These are phyloP conservation scores for Cordyceps cateniannulata DNA, from an alignment of 2,329 filamentous ascomycete species.

Conservation along the genomic window DNA sequence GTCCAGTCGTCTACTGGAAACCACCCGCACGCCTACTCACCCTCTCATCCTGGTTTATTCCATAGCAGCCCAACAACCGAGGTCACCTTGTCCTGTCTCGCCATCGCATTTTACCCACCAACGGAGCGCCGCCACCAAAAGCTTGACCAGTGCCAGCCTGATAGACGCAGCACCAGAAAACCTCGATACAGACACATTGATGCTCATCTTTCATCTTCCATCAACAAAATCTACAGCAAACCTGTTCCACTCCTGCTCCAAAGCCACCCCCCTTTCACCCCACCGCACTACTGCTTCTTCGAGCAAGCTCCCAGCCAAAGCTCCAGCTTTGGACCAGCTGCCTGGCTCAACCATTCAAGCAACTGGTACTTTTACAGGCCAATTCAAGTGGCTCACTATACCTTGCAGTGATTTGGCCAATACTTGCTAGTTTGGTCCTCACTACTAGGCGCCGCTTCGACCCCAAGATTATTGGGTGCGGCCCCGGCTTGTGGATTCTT, in stretches of 20 bases:
- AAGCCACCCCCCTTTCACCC: constrained; percentile 12
- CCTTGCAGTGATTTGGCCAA: background rate
- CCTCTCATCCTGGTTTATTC: background rate
- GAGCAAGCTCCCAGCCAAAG: constrained; percentile 2
- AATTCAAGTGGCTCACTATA: background rate
- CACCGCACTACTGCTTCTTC: constrained; percentile 8
- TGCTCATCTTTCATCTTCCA: background rate
- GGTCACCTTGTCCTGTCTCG: background rate
- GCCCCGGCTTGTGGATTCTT: constrained; percentile 3
- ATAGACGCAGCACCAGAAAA: background rate
- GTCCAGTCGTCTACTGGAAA: background rate
- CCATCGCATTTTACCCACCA: background rate
- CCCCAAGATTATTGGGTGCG: background rate
- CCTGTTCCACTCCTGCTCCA: constrained; percentile 6
- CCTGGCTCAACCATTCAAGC: constrained; percentile 8
- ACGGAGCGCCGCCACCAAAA: background rate
- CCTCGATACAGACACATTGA: background rate
- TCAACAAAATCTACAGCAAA: background rate
- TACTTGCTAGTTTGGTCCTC: background rate
- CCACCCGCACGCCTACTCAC: background rate
- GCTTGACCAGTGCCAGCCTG: background rate
- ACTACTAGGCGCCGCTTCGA: background rate
- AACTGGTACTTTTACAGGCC: background rate
- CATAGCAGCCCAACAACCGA: background rate
- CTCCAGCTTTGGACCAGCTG: constrained; percentile 2